Conservation (phyloP, 2,329 filamentous ascomycete species). For the Tricladium varicosporioides region DNA sequence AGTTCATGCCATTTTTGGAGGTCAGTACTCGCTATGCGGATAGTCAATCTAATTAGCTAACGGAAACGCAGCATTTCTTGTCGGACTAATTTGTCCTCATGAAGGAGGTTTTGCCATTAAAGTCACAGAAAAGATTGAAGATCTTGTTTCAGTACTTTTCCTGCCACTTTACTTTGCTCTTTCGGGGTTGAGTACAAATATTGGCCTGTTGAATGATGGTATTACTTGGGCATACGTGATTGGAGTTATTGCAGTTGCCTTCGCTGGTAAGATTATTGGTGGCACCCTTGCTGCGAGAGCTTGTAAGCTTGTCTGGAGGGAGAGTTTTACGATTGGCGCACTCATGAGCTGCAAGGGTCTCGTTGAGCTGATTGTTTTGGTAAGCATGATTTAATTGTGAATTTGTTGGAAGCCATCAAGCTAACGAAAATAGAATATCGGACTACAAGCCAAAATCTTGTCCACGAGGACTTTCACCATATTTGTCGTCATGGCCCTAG, state of each 20-base stretch:
- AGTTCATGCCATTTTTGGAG: conserved; percentile 88
- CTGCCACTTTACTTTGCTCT: conserved; percentile 91
- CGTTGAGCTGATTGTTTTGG: conserved; percentile 91
- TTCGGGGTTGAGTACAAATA: conserved; percentile 83
- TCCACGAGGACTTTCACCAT: conserved; percentile 84
- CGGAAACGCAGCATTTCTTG: conserved; percentile 64
- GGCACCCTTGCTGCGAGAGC: conserved; percentile 74
- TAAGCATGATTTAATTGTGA: conserved; percentile 43
- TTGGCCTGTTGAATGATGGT: conserved; percentile 78
- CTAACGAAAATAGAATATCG: conserved; percentile 59
- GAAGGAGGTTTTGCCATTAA: conserved; percentile 89
- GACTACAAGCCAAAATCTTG: conserved; percentile 78
- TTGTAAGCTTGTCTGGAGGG: conserved; percentile 82
- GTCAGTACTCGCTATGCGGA: conserved; percentile 5
- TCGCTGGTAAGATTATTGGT: conserved; percentile 80
- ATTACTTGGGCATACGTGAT: conserved; percentile 89
- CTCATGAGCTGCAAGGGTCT: conserved; percentile 97
- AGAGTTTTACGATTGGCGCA: conserved; percentile 82
- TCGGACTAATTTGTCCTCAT: conserved; percentile 86
- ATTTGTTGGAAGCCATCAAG: not conserved
- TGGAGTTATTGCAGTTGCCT: conserved; percentile 77
- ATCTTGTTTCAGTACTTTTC: conserved; percentile 80
- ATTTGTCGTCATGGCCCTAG: conserved; percentile 88
- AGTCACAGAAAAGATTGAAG: conserved; percentile 90
- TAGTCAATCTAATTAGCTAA: not conserved